Evolutionary conservation across 768 basidiomycete species (phyloP).

Genomic region (Auriscalpium orientale): DNA sequence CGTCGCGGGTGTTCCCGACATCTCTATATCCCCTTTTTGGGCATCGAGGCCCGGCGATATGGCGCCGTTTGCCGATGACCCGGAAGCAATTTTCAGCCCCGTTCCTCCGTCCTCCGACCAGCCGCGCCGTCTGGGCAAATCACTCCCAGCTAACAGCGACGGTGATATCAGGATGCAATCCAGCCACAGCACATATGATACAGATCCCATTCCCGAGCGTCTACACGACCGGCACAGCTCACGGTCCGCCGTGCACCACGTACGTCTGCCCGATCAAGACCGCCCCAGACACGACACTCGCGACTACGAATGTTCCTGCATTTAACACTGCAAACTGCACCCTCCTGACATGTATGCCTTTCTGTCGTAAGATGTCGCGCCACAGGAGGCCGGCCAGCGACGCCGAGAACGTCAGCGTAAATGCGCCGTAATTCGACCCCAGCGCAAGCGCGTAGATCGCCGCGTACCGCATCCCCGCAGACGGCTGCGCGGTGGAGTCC

Average conservation of each 20-base stretch:
- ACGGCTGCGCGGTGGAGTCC: conserved; percentile 11
- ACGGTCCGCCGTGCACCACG: conserved; percentile 30
- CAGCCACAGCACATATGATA: no score
- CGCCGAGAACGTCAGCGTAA: conserved; percentile 82
- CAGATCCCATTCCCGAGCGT: no score
- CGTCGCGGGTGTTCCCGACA: background rate
- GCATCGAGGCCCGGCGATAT: background rate
- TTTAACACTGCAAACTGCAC: conserved; percentile 70
- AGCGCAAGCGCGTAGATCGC: conserved; percentile 60
- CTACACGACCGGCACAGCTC: background rate
- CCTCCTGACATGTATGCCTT: conserved; percentile 55
- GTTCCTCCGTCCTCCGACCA: background rate
- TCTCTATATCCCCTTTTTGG: background rate
- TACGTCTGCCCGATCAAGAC: conserved; percentile 76
- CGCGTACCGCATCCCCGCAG: conserved; percentile 1
- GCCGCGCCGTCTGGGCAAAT: background rate
- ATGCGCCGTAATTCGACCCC: conserved; percentile 85
- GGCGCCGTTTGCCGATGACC: background rate
- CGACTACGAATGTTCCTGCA: conserved; percentile 58
- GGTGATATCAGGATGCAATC: background rate
- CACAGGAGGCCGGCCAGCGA: conserved; percentile 87
- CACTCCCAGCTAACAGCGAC: background rate
- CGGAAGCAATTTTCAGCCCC: background rate
- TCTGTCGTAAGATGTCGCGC: conserved; percentile 65
- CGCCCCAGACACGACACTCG: conserved; percentile 53